Base-by-base conservation (phyloP, 306 rosid genomes). In the Vicia villosa region DNA sequence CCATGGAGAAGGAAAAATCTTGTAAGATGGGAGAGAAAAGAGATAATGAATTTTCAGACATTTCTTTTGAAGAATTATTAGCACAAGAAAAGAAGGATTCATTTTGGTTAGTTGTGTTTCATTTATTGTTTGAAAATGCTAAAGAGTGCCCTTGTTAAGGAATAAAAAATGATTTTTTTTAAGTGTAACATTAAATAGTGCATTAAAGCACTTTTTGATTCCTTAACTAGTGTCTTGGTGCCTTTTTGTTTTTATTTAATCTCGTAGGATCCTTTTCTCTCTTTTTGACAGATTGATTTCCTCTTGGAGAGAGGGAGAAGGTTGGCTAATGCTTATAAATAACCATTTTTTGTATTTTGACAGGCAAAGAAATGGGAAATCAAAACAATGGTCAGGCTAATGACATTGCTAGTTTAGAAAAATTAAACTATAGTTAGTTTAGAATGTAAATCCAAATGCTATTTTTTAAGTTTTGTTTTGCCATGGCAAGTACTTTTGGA, bases 281-380 rank as follows among this genome's bases (percentile, higher is more conserved):
- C 47, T 10, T 42, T 38, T 42, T 13, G 47, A 24, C 28, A 24
- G 4, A 2, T 24, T 24, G 2, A 4, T 24, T 42, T 42, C 9
- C 43, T 38, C 12, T n/a, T n/a, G 14, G 12, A 38, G 43, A 38
- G 43, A 38, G 5, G 5, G 46, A 6, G 52, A 46, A 10, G 19
- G 20, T 15, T 46, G 52, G 10, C 52, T 46, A 19, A 16, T 45
- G 24, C 66, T 78, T 4, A 30, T 42, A 40, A 69, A 72, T 54
- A 46, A 64, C 72, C 46, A 24, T 15, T 40, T 64, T 46, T 20
- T 66, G 38, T 66, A 40, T 69, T 62, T 42, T n/a, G 78, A 86
- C 90, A 94, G 98, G 98, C 95, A 80, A 70, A 90, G 73, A 73
- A 83, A 85, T 77, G 89, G 84, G 68, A 89, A 81, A 81, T 78